A percentile compares a stretch with the other conserved stretches of the same genome.
Evolutionary conservation across 179 eudicot species (phyloP).

Genomic region (Heliamphora pulchella): DNA sequence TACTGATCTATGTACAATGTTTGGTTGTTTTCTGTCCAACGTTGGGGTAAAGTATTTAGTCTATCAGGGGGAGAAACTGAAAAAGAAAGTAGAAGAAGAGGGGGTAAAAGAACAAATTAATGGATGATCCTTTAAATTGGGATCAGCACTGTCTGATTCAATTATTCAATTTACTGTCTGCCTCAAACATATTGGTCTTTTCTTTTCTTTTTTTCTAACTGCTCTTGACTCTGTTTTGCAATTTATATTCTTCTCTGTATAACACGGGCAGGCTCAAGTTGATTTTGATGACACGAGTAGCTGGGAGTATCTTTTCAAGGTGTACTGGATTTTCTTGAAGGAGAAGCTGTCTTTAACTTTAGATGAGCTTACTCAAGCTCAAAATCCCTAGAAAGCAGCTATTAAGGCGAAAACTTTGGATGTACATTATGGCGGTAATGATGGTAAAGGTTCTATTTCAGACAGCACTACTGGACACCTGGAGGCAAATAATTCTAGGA

Average conservation of each 20-base stretch:
- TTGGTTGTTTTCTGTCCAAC: background rate
- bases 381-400: slow-evolving; percentile 49
- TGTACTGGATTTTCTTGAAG: slow-evolving; percentile 77
- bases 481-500: slow-evolving; percentile 38
- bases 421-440: slow-evolving; percentile 25
- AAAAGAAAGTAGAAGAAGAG: background rate
- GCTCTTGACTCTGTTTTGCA: background rate
- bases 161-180: background rate
- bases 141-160: background rate
- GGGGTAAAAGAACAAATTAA: background rate
- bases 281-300: slow-evolving; percentile 80
- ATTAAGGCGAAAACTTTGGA: slow-evolving; percentile 28
- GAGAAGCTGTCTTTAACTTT: slow-evolving; percentile 54
- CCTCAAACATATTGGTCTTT: background rate
- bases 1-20: background rate
- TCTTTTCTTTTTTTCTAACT: background rate
- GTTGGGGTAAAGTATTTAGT: background rate
- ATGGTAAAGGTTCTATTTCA: slow-evolving; percentile 25
- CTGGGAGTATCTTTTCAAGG: slow-evolving; percentile 94
- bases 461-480: slow-evolving; percentile 22
- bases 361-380: slow-evolving; percentile 61
- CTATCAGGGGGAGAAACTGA: background rate
- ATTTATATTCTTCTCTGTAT: background rate
- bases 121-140: slow-evolving; percentile 5
- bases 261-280: slow-evolving; percentile 54